Evolutionary conservation across 345 rosid genomes (phyloP).

Genomic region (Eucalyptus sp.): DNA sequence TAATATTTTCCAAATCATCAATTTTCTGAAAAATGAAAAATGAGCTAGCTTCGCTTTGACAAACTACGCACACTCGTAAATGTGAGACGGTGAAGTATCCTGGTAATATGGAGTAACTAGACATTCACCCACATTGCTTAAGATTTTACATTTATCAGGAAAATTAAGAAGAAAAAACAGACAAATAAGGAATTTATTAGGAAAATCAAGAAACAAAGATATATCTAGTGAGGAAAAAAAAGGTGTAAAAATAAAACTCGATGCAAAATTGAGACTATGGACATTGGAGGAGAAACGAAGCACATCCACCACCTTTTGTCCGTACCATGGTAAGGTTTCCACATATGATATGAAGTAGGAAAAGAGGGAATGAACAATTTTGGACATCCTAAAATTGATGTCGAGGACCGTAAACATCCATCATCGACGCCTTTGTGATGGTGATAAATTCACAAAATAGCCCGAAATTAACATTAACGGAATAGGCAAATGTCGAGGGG

Average conservation of each 20-base stretch:
- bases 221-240: neutral
- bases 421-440: neutral
- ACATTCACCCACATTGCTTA: neutral
- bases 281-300: neutral
- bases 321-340: neutral
- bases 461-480: neutral
- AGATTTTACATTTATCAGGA: neutral
- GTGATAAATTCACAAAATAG: neutral
- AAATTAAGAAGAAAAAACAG: neutral
- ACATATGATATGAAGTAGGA: neutral
- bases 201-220: neutral
- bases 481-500: neutral
- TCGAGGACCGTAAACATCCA: neutral
- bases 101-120: neutral
- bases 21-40: neutral
- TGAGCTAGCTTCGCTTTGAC: neutral
- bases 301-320: neutral
- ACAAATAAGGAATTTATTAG: neutral
- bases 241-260: neutral
- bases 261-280: neutral
- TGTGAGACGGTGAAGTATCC: neutral
- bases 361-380: neutral
- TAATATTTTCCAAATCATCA: neutral
- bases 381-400: neutral
- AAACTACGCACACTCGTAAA: neutral